Evolutionary conservation across 2,329 filamentous ascomycete species (phyloP).

Genomic region (Aspergillus phoenicis): DNA sequence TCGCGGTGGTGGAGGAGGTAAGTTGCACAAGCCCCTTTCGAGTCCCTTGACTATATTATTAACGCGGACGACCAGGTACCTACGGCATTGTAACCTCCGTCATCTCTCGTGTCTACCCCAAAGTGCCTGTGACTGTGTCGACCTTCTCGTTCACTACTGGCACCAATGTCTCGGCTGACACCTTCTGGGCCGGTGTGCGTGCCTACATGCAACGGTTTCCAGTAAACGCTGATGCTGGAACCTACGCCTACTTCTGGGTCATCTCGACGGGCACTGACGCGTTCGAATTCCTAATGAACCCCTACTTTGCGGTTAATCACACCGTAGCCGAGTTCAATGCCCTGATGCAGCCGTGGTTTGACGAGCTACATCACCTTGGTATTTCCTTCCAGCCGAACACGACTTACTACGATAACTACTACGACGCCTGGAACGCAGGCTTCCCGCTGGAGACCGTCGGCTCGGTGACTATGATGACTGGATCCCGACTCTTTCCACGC

Average conservation of each 20-base stretch:
- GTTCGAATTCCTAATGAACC: conserved; percentile 38
- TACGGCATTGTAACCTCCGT: conserved; percentile 35
- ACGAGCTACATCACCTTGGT: conserved; percentile 26
- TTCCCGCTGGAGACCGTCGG: conserved; percentile 32
- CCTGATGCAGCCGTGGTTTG: conserved; percentile 32
- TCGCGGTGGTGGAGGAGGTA: conserved; percentile 56
- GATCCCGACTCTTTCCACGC: conserved; percentile 40
- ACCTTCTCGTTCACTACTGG: conserved; percentile 32
- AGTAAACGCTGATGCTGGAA: conserved; percentile 31
- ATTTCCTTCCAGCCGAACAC: conserved; percentile 29
- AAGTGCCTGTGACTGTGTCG: conserved; percentile 30
- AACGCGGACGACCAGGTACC: conserved; percentile 24
- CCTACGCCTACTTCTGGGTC: conserved; percentile 38
- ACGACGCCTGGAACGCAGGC: conserved; percentile 30
- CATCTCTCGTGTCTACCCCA: conserved; percentile 30
- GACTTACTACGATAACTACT: conserved; percentile 32
- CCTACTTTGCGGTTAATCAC: conserved; percentile 32
- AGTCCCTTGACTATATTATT: conserved; percentile 28
- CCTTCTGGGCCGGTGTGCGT: conserved; percentile 34
- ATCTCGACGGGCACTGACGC: conserved; percentile 19
- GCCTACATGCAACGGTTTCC: conserved; percentile 32
- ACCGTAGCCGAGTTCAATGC: conserved; percentile 30
- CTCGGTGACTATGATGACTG: conserved; percentile 25
- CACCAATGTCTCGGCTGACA: conserved; percentile 24
- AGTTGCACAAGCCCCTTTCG: neutral